Evolutionary conservation across 139 green algal genomes (phyloP).

Genomic region (Chlorella vulgaris): DNA sequence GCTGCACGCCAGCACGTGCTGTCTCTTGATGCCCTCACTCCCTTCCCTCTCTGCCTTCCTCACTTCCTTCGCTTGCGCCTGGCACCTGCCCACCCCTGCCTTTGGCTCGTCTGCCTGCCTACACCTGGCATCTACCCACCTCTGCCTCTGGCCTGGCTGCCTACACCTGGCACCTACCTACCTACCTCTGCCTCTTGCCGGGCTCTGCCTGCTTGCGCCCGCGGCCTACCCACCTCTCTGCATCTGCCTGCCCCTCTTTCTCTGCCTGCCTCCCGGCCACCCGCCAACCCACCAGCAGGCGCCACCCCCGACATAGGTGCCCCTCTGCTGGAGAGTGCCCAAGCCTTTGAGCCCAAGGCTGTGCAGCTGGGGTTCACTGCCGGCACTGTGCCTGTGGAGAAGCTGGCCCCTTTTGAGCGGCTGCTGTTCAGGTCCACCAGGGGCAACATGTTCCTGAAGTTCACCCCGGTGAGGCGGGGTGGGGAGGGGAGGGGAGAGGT

Average conservation of each 20-base stretch:
- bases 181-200: too few species aligned
- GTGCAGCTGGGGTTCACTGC: constrained; percentile 92
- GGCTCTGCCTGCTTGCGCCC: too few species aligned
- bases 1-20: background rate
- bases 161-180: too few species aligned
- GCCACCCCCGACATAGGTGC: constrained; percentile 54
- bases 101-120: too few species aligned
- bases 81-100: too few species aligned
- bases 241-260: too few species aligned
- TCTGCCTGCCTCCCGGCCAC: background rate
- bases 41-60: background rate
- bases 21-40: too few species aligned
- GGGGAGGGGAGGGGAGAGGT: background rate
- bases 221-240: too few species aligned
- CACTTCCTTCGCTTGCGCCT: too few species aligned
- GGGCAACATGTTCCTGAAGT: constrained; percentile 98
- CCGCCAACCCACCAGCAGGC: constrained; percentile 6
- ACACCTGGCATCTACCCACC: too few species aligned
- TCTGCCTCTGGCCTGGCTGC: too few species aligned
- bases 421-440: constrained; percentile 97
- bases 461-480: constrained; percentile 55
- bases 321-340: constrained; percentile 52
- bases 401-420: constrained; percentile 89
- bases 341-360: constrained; percentile 60
- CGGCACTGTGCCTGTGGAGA: constrained; percentile 85